Evolutionary conservation across 208 protist species (phyloP).

Genomic region (Leishmania guyanensis): DNA sequence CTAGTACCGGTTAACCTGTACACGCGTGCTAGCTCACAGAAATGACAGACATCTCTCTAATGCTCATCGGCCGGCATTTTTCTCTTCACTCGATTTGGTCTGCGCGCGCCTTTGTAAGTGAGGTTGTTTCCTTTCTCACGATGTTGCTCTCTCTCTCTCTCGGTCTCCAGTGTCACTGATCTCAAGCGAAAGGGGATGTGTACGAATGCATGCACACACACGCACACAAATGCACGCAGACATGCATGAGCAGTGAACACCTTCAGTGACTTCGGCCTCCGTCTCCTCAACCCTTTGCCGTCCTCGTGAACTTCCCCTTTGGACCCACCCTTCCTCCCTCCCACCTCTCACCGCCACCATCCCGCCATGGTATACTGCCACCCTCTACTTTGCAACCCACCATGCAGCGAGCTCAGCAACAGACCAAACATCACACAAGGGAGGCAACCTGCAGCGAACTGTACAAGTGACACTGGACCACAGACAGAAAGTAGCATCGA

Average conservation of each 20-base stretch:
- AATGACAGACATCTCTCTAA: background rate
- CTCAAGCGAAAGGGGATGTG: background rate
- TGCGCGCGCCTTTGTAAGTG: background rate
- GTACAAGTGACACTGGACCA: background rate
- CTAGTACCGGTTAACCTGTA: too few relatives aligned
- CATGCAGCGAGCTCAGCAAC: background rate
- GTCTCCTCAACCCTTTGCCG: constrained; percentile 1
- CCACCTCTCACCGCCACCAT: background rate
- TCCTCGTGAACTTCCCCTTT: background rate
- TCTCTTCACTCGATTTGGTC: background rate
- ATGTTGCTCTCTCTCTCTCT: background rate
- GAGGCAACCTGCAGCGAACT: background rate
- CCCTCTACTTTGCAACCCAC: background rate
- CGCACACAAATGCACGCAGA: background rate
- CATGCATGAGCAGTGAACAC: background rate
- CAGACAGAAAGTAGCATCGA: background rate
- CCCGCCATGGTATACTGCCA: background rate
- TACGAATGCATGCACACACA: background rate
- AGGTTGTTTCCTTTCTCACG: background rate
- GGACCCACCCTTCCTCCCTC: background rate
- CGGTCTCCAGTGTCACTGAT: background rate
- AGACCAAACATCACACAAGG: background rate
- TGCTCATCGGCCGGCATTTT: background rate
- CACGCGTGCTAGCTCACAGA: background rate
- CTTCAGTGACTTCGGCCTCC: background rate